These are phyloP conservation scores for Starmerella lactis-condensi DNA, from an alignment of 805 yeast species.

Conservation along the genomic window DNA sequence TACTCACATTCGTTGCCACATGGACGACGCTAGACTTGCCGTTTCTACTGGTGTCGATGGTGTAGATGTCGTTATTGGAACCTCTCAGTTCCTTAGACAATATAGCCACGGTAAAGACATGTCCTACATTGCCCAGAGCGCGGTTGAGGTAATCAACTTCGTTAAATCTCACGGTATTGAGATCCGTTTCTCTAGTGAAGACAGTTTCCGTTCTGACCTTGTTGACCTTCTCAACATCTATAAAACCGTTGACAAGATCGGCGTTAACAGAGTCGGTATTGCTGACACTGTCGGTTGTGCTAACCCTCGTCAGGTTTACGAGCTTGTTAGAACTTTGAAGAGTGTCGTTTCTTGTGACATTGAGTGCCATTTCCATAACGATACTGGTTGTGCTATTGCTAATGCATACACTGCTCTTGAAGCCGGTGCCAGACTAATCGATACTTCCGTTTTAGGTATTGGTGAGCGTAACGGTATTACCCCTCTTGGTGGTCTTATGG, in stretches of 20 bases:
- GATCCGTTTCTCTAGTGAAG: constrained; percentile 92
- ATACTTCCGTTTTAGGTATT: constrained; percentile 88
- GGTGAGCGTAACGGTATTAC: constrained; percentile 99
- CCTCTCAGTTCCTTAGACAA: constrained; percentile 84
- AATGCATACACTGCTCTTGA: constrained; percentile 96
- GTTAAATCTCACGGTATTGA: constrained; percentile 94
- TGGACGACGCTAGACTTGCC: constrained; percentile 96
- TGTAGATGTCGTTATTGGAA: constrained; percentile 95
- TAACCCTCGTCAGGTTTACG: constrained; percentile 97
- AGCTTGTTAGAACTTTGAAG: constrained; percentile 79
- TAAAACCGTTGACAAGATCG: constrained; percentile 90
- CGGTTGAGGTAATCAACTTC: constrained; percentile 90
- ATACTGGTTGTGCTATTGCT: constrained; percentile 97
- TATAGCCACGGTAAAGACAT: constrained; percentile 96
- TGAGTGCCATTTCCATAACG: constrained; percentile 97
- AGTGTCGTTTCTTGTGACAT: constrained; percentile 91
- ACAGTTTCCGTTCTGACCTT: constrained; percentile 89
- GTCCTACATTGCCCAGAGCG: constrained; percentile 91
- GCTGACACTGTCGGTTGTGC: constrained; percentile 99
- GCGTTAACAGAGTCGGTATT: constrained; percentile 96
- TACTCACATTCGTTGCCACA: constrained; percentile 94
- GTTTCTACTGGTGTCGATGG: constrained; percentile 98
- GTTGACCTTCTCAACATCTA: constrained; percentile 89
- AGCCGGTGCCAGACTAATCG: constrained; percentile 90
- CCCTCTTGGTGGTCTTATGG: constrained; percentile 95